phyloP scores from a whole-genome alignment of 106 monocot species.

The Apostasia shenzhenica region DNA sequence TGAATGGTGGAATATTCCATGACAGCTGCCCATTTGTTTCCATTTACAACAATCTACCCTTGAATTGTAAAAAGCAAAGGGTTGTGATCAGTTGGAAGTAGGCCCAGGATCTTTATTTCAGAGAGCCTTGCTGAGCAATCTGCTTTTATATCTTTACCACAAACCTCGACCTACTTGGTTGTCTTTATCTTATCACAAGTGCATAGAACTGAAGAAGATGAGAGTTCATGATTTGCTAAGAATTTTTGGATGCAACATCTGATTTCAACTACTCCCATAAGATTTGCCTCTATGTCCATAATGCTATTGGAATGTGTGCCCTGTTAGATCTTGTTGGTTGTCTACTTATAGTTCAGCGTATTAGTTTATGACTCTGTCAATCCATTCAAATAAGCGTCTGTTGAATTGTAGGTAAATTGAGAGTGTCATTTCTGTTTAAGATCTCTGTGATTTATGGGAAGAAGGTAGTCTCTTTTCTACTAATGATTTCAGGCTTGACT shows the following conservation, averaged over 20 bases:
- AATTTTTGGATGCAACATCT: conserved; percentile 1
- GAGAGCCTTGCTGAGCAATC: no score
- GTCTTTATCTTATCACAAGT: no score
- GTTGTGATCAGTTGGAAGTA: no score
- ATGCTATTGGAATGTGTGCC: conserved; percentile 1
- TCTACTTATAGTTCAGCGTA: conserved; percentile 20
- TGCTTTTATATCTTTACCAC: no score
- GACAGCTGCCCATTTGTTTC: no score
- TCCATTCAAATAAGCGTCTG: conserved; percentile 92
- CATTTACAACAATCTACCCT: no score
- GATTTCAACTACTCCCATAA: not conserved
- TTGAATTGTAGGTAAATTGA: conserved; percentile 98
- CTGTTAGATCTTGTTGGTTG: conserved; percentile 20
- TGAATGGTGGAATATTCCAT: no score
- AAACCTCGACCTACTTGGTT: no score
- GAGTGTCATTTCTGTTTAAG: conserved; percentile 75
- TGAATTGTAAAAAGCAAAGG: no score
- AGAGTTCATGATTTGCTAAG: not conserved
- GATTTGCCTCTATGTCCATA: conserved; percentile 8
- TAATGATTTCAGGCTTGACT: conserved; percentile 2
- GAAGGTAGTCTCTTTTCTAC: conserved; percentile 75
- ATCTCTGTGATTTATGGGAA: conserved; percentile 93
- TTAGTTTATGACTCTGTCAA: conserved; percentile 65
- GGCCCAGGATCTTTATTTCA: no score
- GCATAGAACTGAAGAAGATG: not conserved